Percentiles rank a stretch among this genome's conserved stretches.
These are phyloP conservation scores for Pseudogymnoascus sp. DNA, from an alignment of 2,329 filamentous ascomycete species.

Conservation along the genomic window DNA sequence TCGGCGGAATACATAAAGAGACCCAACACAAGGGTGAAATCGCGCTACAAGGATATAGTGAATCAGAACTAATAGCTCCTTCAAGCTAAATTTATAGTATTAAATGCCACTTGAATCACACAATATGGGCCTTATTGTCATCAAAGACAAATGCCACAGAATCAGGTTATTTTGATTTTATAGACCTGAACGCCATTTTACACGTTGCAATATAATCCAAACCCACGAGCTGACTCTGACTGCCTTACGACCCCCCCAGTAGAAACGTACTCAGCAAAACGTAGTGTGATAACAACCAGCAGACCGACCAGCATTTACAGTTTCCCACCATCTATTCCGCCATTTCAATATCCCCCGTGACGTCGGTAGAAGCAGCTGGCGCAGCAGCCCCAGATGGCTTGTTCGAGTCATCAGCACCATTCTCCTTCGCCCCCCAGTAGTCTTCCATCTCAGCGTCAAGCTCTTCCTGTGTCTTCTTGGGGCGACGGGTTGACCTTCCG, in stretches of 20 bases:
- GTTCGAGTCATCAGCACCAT: constrained; percentile 18
- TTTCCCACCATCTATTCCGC: neutral
- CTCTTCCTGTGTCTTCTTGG: constrained; percentile 83
- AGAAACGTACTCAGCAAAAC: neutral
- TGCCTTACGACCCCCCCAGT: neutral
- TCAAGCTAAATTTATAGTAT: neutral
- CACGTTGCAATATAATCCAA: neutral
- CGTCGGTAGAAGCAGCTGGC: constrained; percentile 26
- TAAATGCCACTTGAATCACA: neutral
- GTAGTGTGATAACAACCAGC: neutral
- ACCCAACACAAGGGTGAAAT: neutral
- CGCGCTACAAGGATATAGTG: neutral
- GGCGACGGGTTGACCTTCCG: constrained; percentile 47
- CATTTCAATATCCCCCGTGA: constrained; percentile 61
- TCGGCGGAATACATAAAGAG: neutral
- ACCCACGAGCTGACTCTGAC: neutral
- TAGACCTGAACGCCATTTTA: neutral
- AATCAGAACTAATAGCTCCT: neutral
- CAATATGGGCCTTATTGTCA: neutral
- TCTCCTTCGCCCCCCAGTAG: constrained; percentile 59
- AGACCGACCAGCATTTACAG: neutral
- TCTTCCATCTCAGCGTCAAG: constrained; percentile 96
- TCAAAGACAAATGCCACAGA: neutral
- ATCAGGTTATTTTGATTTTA: neutral
- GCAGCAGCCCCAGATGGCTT: constrained; percentile 24